Percentiles rank a stretch among this genome's conserved stretches.
Evolutionary conservation across 768 basidiomycete genomes (phyloP).

Genomic region (Mycena floridula): DNA sequence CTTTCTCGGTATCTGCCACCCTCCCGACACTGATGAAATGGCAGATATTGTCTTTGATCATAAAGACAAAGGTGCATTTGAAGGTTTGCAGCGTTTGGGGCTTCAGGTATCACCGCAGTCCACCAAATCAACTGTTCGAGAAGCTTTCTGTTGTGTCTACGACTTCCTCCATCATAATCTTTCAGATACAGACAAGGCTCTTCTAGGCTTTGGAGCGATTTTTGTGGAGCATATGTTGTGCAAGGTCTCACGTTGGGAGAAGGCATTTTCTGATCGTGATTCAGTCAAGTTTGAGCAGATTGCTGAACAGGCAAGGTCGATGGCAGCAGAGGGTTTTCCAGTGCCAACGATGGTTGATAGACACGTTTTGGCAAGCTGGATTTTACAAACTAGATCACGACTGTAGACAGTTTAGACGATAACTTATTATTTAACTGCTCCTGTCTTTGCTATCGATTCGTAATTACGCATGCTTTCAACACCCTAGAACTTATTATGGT

Average conservation of each 20-base stretch:
- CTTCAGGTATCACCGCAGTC: conserved; percentile 5
- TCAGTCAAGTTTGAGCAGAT: neutral
- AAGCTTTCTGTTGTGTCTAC: conserved; percentile 4
- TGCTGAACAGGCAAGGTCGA: too few relatives aligned
- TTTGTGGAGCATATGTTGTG: conserved; percentile 12
- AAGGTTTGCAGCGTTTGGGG: conserved; percentile 5
- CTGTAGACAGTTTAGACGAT: too few relatives aligned
- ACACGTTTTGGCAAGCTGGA: too few relatives aligned
- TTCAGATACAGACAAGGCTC: neutral
- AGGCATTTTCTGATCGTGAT: neutral
- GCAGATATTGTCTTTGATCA: conserved; percentile 9
- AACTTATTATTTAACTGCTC: too few relatives aligned
- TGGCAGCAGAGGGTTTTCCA: too few relatives aligned
- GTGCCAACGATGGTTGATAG: too few relatives aligned
- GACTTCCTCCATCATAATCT: conserved; percentile 3
- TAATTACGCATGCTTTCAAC: too few relatives aligned
- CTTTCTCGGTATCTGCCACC: conserved; percentile 5
- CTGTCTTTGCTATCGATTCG: too few relatives aligned
- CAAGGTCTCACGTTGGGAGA: conserved; percentile 10
- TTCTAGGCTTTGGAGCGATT: conserved; percentile 4
- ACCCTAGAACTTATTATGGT: too few relatives aligned
- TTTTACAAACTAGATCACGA: too few relatives aligned
- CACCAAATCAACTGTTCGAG: neutral
- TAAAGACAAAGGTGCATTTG: conserved; percentile 6
- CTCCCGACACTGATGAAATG: conserved; percentile 1